These are phyloP conservation scores for Lodderomyces metapsilosis DNA, from an alignment of 1,139 yeast species.

Conservation along the genomic window DNA sequence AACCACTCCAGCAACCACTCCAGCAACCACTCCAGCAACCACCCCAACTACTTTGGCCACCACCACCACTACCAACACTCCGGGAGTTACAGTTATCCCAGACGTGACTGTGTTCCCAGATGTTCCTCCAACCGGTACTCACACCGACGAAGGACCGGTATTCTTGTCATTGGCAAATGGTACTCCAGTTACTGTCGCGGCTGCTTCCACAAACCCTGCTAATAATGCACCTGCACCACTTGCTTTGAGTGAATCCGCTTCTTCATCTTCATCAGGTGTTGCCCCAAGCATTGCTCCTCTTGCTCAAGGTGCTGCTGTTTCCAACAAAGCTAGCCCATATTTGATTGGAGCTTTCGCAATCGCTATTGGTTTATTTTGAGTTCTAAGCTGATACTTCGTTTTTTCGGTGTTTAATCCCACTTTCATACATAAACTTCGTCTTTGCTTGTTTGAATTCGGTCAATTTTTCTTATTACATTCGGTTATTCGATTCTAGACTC, in stretches of 20 bases:
- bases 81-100: background rate
- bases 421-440: background rate
- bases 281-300: conserved; percentile 1
- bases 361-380: conserved; percentile 2
- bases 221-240: background rate
- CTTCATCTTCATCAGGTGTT: background rate
- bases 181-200: conserved; percentile 6
- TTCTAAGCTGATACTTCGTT: too few species aligned
- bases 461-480: background rate
- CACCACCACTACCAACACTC: conserved; percentile 14
- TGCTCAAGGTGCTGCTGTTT: conserved; percentile 3
- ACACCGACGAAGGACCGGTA: conserved; percentile 1
- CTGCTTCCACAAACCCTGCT: conserved; percentile 4
- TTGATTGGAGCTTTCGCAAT: conserved; percentile 3
- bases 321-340: background rate
- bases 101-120: conserved; percentile 7
- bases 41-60: background rate
- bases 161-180: background rate
- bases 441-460: too few species aligned
- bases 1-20: conserved; percentile 4
- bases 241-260: background rate
- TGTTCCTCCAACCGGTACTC: conserved; percentile 6
- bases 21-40: conserved; percentile 4
- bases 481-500: conserved; percentile 3
- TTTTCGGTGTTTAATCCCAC: background rate